Conservation (phyloP, 2,329 filamentous ascomycete genomes). For the Aphanocladium album region DNA sequence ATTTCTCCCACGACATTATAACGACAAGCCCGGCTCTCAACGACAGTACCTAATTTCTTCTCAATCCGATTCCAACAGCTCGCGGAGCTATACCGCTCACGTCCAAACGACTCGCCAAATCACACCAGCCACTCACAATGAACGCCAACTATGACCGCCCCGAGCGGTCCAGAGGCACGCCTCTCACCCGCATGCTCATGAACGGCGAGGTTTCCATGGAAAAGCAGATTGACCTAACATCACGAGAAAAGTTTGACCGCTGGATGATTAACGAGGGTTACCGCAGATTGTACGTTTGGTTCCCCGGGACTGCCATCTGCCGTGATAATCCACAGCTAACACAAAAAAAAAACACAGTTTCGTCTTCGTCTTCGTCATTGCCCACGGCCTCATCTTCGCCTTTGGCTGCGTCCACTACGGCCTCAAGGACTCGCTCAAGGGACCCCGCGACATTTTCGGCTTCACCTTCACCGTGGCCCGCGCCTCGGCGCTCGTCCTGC, state of each 20-base stretch:
- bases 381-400: constrained; percentile 71
- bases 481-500: constrained; percentile 69
- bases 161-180: constrained; percentile 77
- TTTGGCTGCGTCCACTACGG: constrained; percentile 78
- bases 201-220: constrained; percentile 78
- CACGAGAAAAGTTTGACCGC: constrained; percentile 68
- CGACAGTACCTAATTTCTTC: neutral
- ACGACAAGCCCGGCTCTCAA: too few relatives aligned
- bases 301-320: too few relatives aligned
- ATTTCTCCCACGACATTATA: neutral
- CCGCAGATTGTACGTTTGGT: constrained; percentile 68
- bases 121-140: neutral
- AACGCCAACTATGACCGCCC: constrained; percentile 32
- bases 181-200: constrained; percentile 74
- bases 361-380: constrained; percentile 67
- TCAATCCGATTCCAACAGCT: neutral
- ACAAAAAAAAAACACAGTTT: constrained; percentile 46
- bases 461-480: constrained; percentile 73
- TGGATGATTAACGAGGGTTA: constrained; percentile 93
- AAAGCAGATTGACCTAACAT: constrained; percentile 60
- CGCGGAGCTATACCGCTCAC: neutral
- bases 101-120: neutral
- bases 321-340: neutral
- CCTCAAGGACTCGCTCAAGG: constrained; percentile 68
- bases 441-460: constrained; percentile 63